These are phyloP conservation scores for Obelidium mucronatum DNA, from an alignment of 192 early-diverging fungal genomes.

Conservation along the genomic window DNA sequence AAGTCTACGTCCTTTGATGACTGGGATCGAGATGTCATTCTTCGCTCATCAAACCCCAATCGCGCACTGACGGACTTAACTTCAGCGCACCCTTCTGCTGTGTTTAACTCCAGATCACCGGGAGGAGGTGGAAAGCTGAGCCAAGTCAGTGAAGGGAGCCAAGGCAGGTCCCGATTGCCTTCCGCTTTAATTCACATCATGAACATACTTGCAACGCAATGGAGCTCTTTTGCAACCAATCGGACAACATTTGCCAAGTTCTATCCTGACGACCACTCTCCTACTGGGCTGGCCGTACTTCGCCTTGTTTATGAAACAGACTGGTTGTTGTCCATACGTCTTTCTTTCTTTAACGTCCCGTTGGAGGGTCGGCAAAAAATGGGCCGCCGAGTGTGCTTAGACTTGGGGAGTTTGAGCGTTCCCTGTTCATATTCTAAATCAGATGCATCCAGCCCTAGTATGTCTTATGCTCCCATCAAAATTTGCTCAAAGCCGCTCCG, in stretches of 20 bases:
- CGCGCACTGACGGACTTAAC: conserved; percentile 14
- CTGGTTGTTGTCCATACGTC: conserved; percentile 42
- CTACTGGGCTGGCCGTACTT: conserved; percentile 53
- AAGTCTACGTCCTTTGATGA: conserved; percentile 46
- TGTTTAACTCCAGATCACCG: not conserved
- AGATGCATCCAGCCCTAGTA: conserved; percentile 12
- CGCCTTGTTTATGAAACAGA: conserved; percentile 52
- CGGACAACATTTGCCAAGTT: conserved; percentile 42
- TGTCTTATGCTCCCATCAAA: conserved; percentile 45
- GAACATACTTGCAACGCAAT: conserved; percentile 41
- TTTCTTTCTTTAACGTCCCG: conserved; percentile 52
- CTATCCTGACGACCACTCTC: conserved; percentile 20
- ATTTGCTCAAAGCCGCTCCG: conserved; percentile 51
- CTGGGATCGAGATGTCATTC: conserved; percentile 43
- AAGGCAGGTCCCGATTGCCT: conserved; percentile 20
- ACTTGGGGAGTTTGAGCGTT: conserved; percentile 2
- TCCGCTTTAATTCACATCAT: conserved; percentile 49
- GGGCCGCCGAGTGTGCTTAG: conserved; percentile 31
- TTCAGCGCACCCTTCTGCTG: conserved; percentile 6
- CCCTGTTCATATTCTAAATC: conserved; percentile 20
- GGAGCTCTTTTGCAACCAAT: conserved; percentile 47
- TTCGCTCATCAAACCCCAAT: conserved; percentile 49
- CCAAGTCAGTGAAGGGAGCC: not conserved
- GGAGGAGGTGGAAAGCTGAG: not conserved
- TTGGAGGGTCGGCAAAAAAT: conserved; percentile 33